These are phyloP conservation scores for Niveomyces coronatus DNA, from an alignment of 2,329 filamentous ascomycete genomes.

Conservation along the genomic window DNA sequence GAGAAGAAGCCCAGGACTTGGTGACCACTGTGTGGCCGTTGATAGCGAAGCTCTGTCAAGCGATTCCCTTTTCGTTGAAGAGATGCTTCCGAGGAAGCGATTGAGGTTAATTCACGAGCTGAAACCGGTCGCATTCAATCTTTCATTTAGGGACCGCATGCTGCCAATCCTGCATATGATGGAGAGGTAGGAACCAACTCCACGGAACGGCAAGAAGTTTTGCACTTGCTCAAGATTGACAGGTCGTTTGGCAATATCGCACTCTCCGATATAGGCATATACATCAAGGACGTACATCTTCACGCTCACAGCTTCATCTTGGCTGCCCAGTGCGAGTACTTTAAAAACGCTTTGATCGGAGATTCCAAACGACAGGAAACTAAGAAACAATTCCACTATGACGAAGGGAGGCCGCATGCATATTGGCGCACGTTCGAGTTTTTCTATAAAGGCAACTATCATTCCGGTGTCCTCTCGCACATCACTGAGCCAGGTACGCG, in stretches of 20 bases:
- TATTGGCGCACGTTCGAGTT: slow-evolving; percentile 7
- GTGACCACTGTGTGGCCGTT: too few species aligned
- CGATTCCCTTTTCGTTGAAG: too few species aligned
- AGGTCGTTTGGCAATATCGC: slow-evolving; percentile 3
- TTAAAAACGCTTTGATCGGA: background rate
- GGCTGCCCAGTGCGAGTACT: background rate
- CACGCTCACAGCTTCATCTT: slow-evolving; percentile 4
- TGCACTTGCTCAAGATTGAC: background rate
- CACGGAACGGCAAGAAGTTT: background rate
- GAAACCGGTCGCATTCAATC: too few species aligned
- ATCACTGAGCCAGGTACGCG: background rate
- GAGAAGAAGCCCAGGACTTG: too few species aligned
- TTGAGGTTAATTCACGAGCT: too few species aligned
- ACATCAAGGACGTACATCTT: background rate
- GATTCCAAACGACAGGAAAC: background rate
- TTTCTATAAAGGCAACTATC: slow-evolving; percentile 1
- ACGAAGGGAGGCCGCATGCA: background rate
- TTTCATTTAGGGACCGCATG: too few species aligned
- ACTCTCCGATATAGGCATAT: slow-evolving; percentile 1
- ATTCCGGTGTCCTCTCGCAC: background rate
- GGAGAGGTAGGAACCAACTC: background rate
- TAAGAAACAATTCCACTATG: background rate
- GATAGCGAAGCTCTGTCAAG: too few species aligned
- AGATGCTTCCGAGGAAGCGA: too few species aligned
- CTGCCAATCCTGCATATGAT: slow-evolving; percentile 1